These are phyloP conservation scores for Verticillium nubilum DNA, from an alignment of 2,329 filamentous ascomycete species.

Conservation along the genomic window DNA sequence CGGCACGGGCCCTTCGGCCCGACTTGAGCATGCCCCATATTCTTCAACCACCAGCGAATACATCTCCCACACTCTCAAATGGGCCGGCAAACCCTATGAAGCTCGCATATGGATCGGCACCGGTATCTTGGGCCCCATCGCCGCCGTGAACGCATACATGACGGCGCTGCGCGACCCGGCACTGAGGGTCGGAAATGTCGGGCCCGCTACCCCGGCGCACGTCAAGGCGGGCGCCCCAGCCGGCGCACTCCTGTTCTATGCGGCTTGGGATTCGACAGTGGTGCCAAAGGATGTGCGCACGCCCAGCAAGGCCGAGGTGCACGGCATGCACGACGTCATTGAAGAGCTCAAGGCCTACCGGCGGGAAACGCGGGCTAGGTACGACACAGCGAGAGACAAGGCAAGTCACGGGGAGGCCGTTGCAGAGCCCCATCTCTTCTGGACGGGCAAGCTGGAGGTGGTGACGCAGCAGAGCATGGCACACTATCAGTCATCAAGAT, in stretches of 20 bases:
- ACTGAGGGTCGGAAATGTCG: slow-evolving; percentile 29
- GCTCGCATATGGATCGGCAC: slow-evolving; percentile 44
- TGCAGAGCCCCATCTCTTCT: slow-evolving; percentile 26
- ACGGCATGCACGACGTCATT: slow-evolving; percentile 38
- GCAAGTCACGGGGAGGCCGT: slow-evolving; percentile 6
- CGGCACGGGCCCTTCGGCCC: slow-evolving; percentile 11
- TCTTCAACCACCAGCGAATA: slow-evolving; percentile 19
- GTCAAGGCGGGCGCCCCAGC: slow-evolving; percentile 42
- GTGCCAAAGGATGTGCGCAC: slow-evolving; percentile 23
- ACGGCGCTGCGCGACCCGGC: slow-evolving; percentile 30
- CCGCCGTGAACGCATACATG: slow-evolving; percentile 43
- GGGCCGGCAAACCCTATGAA: slow-evolving; percentile 20
- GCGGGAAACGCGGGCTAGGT: slow-evolving; percentile 21
- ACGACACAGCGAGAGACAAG: slow-evolving; percentile 12
- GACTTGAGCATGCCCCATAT: slow-evolving; percentile 19
- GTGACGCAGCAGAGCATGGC: slow-evolving; percentile 11
- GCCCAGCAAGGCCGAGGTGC: slow-evolving; percentile 24
- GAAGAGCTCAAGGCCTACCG: slow-evolving; percentile 34
- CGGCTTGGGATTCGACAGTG: slow-evolving; percentile 47
- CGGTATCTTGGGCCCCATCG: slow-evolving; percentile 21
- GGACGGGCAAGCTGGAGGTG: slow-evolving; percentile 32
- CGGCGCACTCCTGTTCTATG: slow-evolving; percentile 39
- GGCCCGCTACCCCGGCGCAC: slow-evolving; percentile 43
- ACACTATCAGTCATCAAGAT: slow-evolving; percentile 8
- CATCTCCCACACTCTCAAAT: slow-evolving; percentile 18